A percentile compares a stretch with the other conserved stretches of the same genome.
Evolutionary conservation across 176 grass and related monocot species (phyloP).

Genomic region (Carex littledalei): DNA sequence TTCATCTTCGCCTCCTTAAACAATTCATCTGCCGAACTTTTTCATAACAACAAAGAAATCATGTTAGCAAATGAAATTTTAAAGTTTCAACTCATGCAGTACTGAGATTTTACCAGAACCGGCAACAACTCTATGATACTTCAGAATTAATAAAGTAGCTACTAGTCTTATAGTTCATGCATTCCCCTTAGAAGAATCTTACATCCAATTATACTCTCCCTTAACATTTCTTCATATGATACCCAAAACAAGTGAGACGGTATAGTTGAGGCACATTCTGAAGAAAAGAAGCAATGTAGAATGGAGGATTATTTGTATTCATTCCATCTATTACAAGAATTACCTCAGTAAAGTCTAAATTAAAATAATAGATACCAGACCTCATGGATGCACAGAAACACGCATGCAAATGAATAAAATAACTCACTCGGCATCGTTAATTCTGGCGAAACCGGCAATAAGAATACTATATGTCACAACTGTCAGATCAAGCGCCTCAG

Average conservation of each 20-base stretch:
- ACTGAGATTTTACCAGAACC: neutral
- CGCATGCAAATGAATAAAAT: neutral
- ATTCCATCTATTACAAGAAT: slow-evolving; percentile 1
- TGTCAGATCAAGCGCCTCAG: slow-evolving; percentile 67
- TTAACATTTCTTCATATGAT: neutral
- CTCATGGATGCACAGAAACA: neutral
- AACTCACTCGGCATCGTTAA: slow-evolving; percentile 81
- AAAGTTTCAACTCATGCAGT: neutral
- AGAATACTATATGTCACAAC: slow-evolving; percentile 94
- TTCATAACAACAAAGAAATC: slow-evolving; percentile 37
- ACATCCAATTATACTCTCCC: neutral
- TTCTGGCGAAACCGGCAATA: slow-evolving; percentile 78
- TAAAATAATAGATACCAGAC: neutral
- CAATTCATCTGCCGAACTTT: slow-evolving; percentile 79
- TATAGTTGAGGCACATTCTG: too few relatives aligned
- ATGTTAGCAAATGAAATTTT: slow-evolving; percentile 33
- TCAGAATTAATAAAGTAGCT: neutral
- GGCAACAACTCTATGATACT: neutral
- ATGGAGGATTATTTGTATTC: neutral
- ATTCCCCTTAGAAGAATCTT: neutral
- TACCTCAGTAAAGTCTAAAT: neutral
- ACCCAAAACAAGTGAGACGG: neutral
- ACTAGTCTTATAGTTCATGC: neutral
- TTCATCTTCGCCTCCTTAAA: slow-evolving; percentile 84
- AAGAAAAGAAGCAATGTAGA: too few relatives aligned